Evolutionary conservation across 495 filamentous ascomycete genomes (phyloP).

Genomic region (Neurospora africana): DNA sequence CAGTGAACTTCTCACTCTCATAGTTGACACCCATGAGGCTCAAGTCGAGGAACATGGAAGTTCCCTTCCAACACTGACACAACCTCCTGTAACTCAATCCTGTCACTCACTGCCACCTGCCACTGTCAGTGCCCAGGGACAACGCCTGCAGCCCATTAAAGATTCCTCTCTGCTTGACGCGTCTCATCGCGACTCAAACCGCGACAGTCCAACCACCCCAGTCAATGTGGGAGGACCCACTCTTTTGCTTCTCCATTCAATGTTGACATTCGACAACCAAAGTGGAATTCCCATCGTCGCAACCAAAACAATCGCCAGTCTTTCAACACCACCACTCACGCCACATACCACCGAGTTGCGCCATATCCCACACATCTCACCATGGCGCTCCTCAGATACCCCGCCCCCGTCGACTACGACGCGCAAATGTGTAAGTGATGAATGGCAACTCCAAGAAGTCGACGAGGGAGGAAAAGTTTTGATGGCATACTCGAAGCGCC

Average conservation of each 20-base stretch:
- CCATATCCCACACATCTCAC: conserved; percentile 1
- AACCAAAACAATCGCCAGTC: not conserved
- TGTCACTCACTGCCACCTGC: not conserved
- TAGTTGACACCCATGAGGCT: not conserved
- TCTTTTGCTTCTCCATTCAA: not conserved
- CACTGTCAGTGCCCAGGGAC: not conserved
- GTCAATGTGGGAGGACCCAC: not conserved
- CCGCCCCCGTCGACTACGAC: conserved; percentile 70
- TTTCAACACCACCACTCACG: not conserved
- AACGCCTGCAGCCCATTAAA: not conserved
- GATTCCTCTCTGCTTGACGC: not conserved
- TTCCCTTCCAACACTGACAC: not conserved
- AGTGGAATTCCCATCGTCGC: not conserved
- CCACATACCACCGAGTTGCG: not conserved
- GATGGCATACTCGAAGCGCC: not conserved
- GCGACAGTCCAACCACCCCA: not conserved
- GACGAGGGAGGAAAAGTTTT: not conserved
- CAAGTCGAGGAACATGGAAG: not conserved
- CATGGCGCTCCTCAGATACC: conserved; percentile 75
- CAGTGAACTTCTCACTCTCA: not conserved
- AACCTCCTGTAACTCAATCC: not conserved
- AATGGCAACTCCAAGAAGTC: not conserved
- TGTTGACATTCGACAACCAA: not conserved
- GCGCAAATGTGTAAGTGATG: conserved; percentile 59
- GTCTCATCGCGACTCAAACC: not conserved